Base-by-base conservation (phyloP, 306 rosid genomes). In the Senna siamea region DNA sequence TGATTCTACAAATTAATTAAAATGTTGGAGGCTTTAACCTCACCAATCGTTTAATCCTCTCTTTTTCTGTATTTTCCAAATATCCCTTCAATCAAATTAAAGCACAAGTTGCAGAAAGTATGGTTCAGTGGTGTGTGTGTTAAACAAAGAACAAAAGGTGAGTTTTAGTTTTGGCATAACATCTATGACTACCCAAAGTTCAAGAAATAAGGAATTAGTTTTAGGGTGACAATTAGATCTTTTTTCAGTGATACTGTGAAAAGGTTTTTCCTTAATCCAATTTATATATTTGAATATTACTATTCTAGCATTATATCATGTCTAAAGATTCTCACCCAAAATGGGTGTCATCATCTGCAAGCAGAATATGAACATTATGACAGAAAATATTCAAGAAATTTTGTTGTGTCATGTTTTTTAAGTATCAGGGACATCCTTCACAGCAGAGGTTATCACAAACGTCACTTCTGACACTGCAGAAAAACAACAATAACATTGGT, bases 381-480 rank as follows among this genome's bases (percentile, higher is more conserved):
- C 13, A 41, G 13, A 41, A 6, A 41, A 41, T 41, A 3, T 41
- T 2, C 47, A 41, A 41, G 47, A 10, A 41, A 7, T 41, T 41
- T 7, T 41, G 13, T 5, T 9, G 47, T 41, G 47, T 41, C 0
- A 7, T 7, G 3, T 7, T 26, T 26, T 26, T 3, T 41, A 0
- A 41, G 13, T 41, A 12, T 41, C 47, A 41, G 47, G 47, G 13
- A 81, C 85, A 75, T 88, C 89, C 87, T 81, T 88, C 74, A 88
- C 83, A 3, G 86, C 74, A 9, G 92, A 85, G 53, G 88, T 88
- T 68, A 88, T 76, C 9, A 83, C 89, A 44, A 80, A 73, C 69
- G 85, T 85, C 77, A 85, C 92, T 76, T 87, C 92, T 59, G 87
- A 80, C 89, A 87, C 92, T 87, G 55, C 38, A 76, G 63, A 52